These are phyloP conservation scores for Aspergillus tamarii DNA, from an alignment of 2,329 filamentous ascomycete species.

Conservation along the genomic window DNA sequence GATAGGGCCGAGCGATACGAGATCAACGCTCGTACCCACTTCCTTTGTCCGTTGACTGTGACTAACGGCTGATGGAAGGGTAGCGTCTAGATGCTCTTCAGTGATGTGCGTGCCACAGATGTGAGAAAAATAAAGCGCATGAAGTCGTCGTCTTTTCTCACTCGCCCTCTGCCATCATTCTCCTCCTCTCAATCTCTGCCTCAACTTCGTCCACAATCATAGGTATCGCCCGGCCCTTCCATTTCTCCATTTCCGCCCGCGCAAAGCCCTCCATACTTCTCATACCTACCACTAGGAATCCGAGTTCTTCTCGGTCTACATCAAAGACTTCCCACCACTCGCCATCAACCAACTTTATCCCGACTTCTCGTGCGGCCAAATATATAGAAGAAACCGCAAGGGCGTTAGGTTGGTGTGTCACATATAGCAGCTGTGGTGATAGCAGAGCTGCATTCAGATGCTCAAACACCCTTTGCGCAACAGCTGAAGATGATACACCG, in stretches of 20 bases:
- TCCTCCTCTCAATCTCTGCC: constrained; percentile 60
- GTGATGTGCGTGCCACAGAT: background rate
- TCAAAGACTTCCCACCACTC: constrained; percentile 99
- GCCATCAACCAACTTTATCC: constrained; percentile 75
- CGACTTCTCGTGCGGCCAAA: constrained; percentile 76
- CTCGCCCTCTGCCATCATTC: constrained; percentile 45
- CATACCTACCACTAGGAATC: constrained; percentile 87
- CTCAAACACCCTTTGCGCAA: constrained; percentile 69
- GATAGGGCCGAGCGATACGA: background rate
- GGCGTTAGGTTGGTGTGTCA: constrained; percentile 86
- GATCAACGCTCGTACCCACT: background rate
- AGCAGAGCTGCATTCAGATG: constrained; percentile 86
- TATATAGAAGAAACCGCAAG: constrained; percentile 90
- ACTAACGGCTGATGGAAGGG: background rate
- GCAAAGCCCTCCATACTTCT: constrained; percentile 76
- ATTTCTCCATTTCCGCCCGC: constrained; percentile 59
- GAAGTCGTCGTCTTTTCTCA: constrained; percentile 27
- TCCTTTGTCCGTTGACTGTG: background rate
- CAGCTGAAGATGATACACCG: constrained; percentile 63
- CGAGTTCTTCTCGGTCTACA: constrained; percentile 89
- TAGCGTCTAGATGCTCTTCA: background rate
- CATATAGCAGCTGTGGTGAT: constrained; percentile 84
- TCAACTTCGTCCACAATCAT: constrained; percentile 63
- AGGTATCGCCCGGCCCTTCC: constrained; percentile 58
- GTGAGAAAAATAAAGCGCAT: background rate